Percentiles rank a stretch among this genome's conserved stretches.
These are phyloP conservation scores for Dicorynia guianensis DNA, from an alignment of 306 rosid genomes.

Conservation along the genomic window DNA sequence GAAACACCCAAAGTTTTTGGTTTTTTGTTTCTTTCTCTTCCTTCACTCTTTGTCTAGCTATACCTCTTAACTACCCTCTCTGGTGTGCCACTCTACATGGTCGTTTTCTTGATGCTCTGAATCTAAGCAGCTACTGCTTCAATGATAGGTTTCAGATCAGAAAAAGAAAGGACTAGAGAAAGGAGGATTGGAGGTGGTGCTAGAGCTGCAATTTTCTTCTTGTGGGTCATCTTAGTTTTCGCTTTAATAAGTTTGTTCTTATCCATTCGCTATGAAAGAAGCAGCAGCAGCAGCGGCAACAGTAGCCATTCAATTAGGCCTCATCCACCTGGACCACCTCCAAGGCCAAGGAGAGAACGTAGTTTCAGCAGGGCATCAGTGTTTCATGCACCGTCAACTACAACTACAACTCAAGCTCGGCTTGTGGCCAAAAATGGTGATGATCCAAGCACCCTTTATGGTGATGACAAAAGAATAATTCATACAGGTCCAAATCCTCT, in stretches of 20 bases:
- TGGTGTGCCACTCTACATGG: conserved; percentile 44
- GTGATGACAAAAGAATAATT: conserved; percentile 70
- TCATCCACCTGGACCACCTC: not conserved
- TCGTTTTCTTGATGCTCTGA: conserved; percentile 44
- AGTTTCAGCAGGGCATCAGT: conserved; percentile 38
- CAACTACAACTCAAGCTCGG: conserved; percentile 19
- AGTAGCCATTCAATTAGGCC: conserved; percentile 19
- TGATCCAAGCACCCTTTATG: conserved; percentile 46
- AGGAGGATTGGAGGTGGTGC: conserved; percentile 27
- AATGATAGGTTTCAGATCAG: conserved; percentile 60
- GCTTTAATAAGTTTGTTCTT: conserved; percentile 51
- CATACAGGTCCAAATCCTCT: conserved; percentile 98
- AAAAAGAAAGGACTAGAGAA: conserved; percentile 48
- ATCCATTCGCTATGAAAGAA: conserved; percentile 38
- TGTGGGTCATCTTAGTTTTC: conserved; percentile 68
- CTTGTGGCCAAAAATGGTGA: conserved; percentile 29
- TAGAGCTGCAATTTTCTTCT: conserved; percentile 48
- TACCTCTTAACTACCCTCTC: conserved; percentile 5
- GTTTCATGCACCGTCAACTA: conserved; percentile 55
- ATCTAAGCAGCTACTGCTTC: conserved; percentile 33
- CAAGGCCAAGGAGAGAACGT: conserved; percentile 40
- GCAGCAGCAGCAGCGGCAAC: not conserved
- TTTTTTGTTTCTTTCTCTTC: not conserved
- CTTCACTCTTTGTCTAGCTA: not conserved
- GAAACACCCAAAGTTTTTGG: conserved; percentile 47